Evolutionary conservation across 306 rosid genomes (phyloP).

Genomic region (Inga laurina): DNA sequence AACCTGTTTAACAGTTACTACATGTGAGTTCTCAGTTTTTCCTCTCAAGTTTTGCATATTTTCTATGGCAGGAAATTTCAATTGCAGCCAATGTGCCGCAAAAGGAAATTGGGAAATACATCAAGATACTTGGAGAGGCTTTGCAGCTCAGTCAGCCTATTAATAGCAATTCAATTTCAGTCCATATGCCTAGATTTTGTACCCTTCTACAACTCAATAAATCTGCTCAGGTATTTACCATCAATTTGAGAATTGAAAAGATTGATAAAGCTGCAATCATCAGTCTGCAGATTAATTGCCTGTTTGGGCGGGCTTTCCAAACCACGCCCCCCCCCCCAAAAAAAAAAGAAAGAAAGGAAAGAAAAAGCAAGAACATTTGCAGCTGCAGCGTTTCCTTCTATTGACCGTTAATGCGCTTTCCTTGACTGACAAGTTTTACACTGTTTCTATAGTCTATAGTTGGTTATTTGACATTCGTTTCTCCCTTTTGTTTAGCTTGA

Average conservation of each 20-base stretch:
- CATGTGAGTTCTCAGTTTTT: background rate
- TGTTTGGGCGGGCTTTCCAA: background rate
- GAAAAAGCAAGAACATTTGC: no score
- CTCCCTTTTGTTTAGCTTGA: background rate
- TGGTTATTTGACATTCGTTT: background rate
- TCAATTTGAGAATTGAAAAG: conserved; percentile 14
- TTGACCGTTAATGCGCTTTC: background rate
- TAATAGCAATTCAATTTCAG: conserved; percentile 93
- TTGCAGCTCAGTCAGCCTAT: conserved; percentile 95
- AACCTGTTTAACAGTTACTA: background rate
- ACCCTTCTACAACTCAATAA: conserved; percentile 94
- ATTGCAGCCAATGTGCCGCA: conserved; percentile 94
- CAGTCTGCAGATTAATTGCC: background rate
- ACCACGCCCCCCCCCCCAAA: no score
- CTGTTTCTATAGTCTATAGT: background rate
- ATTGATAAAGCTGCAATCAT: conserved; percentile 1
- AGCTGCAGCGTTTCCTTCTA: background rate
- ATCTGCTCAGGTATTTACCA: conserved; percentile 83
- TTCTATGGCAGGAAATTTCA: conserved; percentile 78
- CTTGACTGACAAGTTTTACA: background rate
- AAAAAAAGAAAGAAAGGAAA: no score
- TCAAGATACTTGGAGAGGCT: conserved; percentile 97
- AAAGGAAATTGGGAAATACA: conserved; percentile 94
- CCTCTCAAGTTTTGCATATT: conserved; percentile 31
- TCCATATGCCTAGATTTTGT: conserved; percentile 97